A percentile compares a stretch with the other conserved stretches of the same genome.
Conservation (phyloP, 345 rosid genomes). For the Moricandia arvensis region DNA sequence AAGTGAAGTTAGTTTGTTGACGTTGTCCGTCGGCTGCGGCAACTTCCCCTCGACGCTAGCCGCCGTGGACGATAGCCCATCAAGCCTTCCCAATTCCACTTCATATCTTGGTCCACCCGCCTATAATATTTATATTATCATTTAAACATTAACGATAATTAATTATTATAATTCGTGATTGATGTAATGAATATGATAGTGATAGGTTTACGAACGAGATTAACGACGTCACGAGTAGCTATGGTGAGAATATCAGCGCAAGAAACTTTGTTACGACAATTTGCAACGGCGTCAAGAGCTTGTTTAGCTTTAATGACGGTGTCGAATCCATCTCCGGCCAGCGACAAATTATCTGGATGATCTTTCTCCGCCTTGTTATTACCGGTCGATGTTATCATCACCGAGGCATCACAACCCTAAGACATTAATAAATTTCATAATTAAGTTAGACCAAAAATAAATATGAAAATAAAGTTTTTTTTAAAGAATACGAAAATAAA, state of each 20-base stretch:
- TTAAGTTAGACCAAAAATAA: neutral
- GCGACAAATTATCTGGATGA: constrained; percentile 35
- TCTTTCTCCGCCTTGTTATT: constrained; percentile 43
- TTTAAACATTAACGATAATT: neutral
- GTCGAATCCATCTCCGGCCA: constrained; percentile 47
- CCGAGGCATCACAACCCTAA: constrained; percentile 50
- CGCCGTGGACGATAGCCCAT: constrained; percentile 35
- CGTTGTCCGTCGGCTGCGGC: constrained; percentile 29
- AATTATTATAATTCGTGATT: neutral
- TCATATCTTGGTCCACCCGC: constrained; percentile 42
- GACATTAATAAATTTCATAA: neutral
- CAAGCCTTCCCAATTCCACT: constrained; percentile 40
- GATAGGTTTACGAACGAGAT: constrained; percentile 28
- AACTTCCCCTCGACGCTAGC: constrained; percentile 37
- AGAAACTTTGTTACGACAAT: constrained; percentile 37
- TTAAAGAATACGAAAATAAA: too few relatives aligned
- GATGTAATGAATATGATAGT: neutral
- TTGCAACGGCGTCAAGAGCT: constrained; percentile 35
- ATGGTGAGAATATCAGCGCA: constrained; percentile 43
- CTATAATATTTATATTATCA: constrained; percentile 17
- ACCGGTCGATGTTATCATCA: constrained; percentile 34
- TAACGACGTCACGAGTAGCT: constrained; percentile 44
- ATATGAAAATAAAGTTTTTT: neutral
- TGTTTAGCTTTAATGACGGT: constrained; percentile 41
- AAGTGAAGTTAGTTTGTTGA: constrained; percentile 27